Conservation (phyloP, 1,139 yeast genomes). For the Protomyces arabidopsidicola region DNA sequence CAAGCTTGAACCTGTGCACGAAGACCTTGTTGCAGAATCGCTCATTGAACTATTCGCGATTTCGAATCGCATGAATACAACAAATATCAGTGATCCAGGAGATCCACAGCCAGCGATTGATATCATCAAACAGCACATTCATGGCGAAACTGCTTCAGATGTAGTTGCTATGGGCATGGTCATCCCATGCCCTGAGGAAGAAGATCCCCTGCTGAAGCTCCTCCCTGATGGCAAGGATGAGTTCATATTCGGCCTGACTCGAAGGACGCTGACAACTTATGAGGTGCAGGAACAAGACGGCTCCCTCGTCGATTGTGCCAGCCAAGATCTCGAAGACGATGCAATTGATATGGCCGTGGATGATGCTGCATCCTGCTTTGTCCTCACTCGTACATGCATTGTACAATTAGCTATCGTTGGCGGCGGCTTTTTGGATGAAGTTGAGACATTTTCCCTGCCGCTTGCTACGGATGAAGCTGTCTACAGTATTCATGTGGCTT, state of each 20-base stretch:
- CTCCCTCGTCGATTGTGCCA: neutral
- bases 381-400: neutral
- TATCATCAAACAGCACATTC: neutral
- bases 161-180: slow-evolving; percentile 1
- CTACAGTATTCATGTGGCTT: neutral
- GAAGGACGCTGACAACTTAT: neutral
- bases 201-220: slow-evolving; percentile 7
- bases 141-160: slow-evolving; percentile 11
- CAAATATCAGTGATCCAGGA: neutral
- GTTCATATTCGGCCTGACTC: slow-evolving; percentile 3
- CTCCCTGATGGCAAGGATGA: neutral
- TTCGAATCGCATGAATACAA: slow-evolving; percentile 7
- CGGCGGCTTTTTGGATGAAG: neutral
- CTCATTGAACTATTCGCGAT: slow-evolving; percentile 10
- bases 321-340: neutral
- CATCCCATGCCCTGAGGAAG: neutral
- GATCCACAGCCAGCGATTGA: slow-evolving; percentile 5
- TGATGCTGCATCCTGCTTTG: neutral
- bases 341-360: neutral
- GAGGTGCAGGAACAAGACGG: neutral
- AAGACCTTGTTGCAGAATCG: slow-evolving; percentile 11
- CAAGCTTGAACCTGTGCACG: slow-evolving; percentile 9
- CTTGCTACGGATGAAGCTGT: neutral
- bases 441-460: neutral
- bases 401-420: neutral